Evolutionary conservation across 1,139 yeast species (phyloP).

Genomic region (Suhomyces bolitotheri): DNA sequence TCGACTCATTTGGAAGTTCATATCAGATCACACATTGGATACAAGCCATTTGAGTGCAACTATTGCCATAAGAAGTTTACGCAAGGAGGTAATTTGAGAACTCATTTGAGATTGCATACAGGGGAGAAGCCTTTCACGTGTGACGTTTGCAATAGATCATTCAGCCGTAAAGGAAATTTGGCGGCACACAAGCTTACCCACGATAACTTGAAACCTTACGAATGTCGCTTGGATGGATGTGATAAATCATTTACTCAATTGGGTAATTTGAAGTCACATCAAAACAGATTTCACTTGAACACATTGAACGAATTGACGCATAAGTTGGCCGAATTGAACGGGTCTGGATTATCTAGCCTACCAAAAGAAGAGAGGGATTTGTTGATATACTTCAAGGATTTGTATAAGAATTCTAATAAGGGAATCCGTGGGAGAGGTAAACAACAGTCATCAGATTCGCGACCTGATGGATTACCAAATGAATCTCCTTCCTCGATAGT

Average conservation of each 20-base stretch:
- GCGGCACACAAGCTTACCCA: slow-evolving; percentile 86
- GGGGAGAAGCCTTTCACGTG: slow-evolving; percentile 89
- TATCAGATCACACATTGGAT: slow-evolving; percentile 74
- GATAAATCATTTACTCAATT: slow-evolving; percentile 85
- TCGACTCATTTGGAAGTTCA: slow-evolving; percentile 79
- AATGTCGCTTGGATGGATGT: slow-evolving; percentile 79
- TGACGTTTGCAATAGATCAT: slow-evolving; percentile 67
- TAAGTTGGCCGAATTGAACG: slow-evolving; percentile 58
- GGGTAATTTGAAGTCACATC: slow-evolving; percentile 92
- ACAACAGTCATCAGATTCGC: slow-evolving; percentile 14
- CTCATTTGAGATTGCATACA: slow-evolving; percentile 85
- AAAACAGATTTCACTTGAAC: slow-evolving; percentile 79
- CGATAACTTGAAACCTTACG: slow-evolving; percentile 73
- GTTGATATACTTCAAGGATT: slow-evolving; percentile 71
- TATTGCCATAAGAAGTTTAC: slow-evolving; percentile 82
- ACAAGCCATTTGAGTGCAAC: slow-evolving; percentile 75
- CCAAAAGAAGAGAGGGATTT: slow-evolving; percentile 68
- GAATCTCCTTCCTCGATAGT: slow-evolving; percentile 9
- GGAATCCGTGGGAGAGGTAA: slow-evolving; percentile 92
- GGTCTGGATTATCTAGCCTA: slow-evolving; percentile 45
- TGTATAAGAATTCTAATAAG: slow-evolving; percentile 84
- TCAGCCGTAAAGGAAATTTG: slow-evolving; percentile 86
- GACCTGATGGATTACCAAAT: slow-evolving; percentile 4
- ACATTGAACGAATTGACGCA: slow-evolving; percentile 67
- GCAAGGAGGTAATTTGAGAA: slow-evolving; percentile 88